phyloP scores from a whole-genome alignment of 2,329 filamentous ascomycete species.

The Trichoderma hamatum region DNA sequence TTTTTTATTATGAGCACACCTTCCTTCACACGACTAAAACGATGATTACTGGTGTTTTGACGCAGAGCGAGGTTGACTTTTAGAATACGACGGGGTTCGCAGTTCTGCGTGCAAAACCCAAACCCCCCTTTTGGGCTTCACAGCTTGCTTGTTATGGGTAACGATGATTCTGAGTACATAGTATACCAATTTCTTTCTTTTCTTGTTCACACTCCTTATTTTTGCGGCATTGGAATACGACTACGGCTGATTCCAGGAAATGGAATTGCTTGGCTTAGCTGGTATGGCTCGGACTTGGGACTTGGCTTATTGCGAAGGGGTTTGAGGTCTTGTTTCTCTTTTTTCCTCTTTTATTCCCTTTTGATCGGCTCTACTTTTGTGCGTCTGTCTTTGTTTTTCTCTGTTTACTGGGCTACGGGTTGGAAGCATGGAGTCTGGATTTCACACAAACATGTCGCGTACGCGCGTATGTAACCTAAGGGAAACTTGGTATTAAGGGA shows the following conservation, averaged over 20 bases:
- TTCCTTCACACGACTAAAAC: conserved; percentile 9
- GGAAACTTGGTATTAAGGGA: conserved; percentile 20
- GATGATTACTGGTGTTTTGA: conserved; percentile 14
- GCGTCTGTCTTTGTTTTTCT: conserved; percentile 25
- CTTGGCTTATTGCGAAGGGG: conserved; percentile 9
- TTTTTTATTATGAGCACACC: not conserved
- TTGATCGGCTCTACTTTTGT: conserved; percentile 25
- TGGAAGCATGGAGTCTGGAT: conserved; percentile 38
- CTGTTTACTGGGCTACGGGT: conserved; percentile 20
- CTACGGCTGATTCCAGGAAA: conserved; percentile 2
- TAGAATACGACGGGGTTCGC: conserved; percentile 12
- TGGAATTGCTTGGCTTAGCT: conserved; percentile 30
- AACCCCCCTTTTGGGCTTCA: conserved; percentile 36
- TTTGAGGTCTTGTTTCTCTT: conserved; percentile 24
- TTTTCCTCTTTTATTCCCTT: not conserved
- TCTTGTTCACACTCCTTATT: not conserved
- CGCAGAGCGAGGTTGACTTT: not conserved
- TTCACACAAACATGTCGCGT: conserved; percentile 21
- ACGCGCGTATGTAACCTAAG: conserved; percentile 9
- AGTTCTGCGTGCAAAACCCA: conserved; percentile 28
- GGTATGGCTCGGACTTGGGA: conserved; percentile 4
- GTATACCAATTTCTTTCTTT: conserved; percentile 27
- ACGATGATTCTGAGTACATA: conserved; percentile 37
- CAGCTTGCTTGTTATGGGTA: conserved; percentile 38
- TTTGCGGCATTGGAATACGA: conserved; percentile 30